Base-by-base conservation (phyloP, 768 basidiomycete species). In the Exidia glandulosa region DNA sequence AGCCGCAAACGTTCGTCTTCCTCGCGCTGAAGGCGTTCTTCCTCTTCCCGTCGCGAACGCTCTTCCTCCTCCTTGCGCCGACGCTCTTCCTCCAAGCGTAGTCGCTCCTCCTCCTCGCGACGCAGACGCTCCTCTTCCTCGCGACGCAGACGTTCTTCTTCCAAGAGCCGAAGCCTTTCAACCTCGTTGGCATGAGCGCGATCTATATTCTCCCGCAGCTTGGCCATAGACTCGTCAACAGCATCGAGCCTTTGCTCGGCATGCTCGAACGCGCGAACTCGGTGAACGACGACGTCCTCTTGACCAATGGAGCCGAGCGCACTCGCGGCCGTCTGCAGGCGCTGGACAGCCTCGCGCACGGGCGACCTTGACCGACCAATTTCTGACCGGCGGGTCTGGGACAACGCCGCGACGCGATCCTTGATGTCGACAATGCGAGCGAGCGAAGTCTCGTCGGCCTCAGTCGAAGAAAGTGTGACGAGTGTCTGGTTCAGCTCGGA, bases 131-230 rank as follows among this genome's bases (percentile, higher is more conserved):
- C 58, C 27, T 59, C 58, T 56, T 55, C 59, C 59, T 60, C 59
- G 14, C 70, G 65, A 60, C 77, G 74, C 48, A 71, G 63, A 34
- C 71, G 71, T 27, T 75, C 62, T 5, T 73, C 71, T 50, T 79
- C 75, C 30, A 76, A 66, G 10, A 29, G 9, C 10, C 33, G 32
- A 14, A 60, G 30, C 29, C 59, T 52, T 27, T 54, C 50, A 13
- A 54, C 7, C 50, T 54, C 50, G 19, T 6, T 19, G 23, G 19
- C 30, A 27, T 54, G 50, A 12, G 50, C 50, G 7, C 31, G 25
- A 25, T 52, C 59, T 27, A 32, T 47, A 12, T n/a, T 19, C 30
- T 32, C 19, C 47, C 14, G 27, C 3, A 59, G 59, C 5, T 12
- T 6, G n/a, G 41, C 59, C n/a, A 37, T 34, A 25, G 19, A 19